Percentiles rank a stretch among this genome's conserved stretches.
These are phyloP conservation scores for Taphrina communis DNA, from an alignment of 1,139 yeast species.

Conservation along the genomic window DNA sequence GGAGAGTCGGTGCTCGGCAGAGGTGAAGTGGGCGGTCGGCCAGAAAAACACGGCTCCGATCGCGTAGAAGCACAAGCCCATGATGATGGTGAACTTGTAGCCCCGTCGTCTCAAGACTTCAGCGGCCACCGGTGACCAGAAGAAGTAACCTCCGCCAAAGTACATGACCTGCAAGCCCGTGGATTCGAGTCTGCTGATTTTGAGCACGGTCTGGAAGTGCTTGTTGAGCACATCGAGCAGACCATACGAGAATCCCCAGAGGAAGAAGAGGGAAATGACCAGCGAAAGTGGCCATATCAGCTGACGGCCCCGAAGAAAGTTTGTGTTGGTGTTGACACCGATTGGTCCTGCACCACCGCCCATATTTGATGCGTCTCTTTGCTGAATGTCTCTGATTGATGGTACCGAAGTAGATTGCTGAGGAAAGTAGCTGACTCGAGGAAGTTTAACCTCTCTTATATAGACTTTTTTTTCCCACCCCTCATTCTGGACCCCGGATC, in stretches of 20 bases:
- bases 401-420: not conserved
- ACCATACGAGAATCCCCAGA: conserved; percentile 44
- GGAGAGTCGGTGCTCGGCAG: conserved; percentile 17
- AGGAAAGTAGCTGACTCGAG: not conserved
- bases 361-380: not conserved
- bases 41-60: conserved; percentile 43
- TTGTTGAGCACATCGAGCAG: conserved; percentile 43
- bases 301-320: conserved; percentile 21
- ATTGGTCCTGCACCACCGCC: conserved; percentile 19
- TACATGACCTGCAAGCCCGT: conserved; percentile 43
- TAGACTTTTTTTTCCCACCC: conserved; percentile 1
- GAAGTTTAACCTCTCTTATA: not conserved
- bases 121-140: conserved; percentile 27
- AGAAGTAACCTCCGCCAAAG: conserved; percentile 42
- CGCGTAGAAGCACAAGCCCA: conserved; percentile 37
- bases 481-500: conserved; percentile 4
- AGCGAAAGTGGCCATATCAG: conserved; percentile 35
- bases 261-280: conserved; percentile 43
- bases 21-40: conserved; percentile 39
- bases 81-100: conserved; percentile 41
- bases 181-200: conserved; percentile 38
- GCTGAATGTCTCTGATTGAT: not conserved
- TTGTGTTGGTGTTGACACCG: conserved; percentile 26
- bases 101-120: conserved; percentile 41
- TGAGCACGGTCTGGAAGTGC: conserved; percentile 39